phyloP scores from a whole-genome alignment of 306 rosid species.

The Ochetophila trinervis region DNA sequence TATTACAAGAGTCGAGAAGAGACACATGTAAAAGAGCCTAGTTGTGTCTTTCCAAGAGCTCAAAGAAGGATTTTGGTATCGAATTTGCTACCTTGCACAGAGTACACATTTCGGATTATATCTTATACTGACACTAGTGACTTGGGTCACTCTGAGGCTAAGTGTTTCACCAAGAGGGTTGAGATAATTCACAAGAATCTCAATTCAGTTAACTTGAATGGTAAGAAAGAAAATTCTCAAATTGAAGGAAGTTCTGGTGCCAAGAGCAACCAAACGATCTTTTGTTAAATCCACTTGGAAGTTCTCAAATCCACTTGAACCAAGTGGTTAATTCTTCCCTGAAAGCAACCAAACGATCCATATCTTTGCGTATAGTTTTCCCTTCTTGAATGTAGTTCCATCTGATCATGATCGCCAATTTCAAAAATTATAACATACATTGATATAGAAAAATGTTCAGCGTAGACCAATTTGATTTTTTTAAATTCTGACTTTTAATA shows the following conservation, averaged over 20 bases:
- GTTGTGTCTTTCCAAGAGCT: conserved; percentile 72
- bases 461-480: not conserved
- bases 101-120: conserved; percentile 78
- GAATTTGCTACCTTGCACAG: conserved; percentile 84
- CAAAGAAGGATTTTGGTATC: conserved; percentile 90
- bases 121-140: conserved; percentile 72
- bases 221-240: conserved; percentile 54
- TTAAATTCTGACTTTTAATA: too few species aligned
- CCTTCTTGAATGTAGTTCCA: conserved; percentile 40
- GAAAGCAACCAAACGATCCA: conserved; percentile 39
- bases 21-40: conserved; percentile 62
- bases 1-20: conserved; percentile 77
- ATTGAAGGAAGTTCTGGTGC: conserved; percentile 54
- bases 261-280: conserved; percentile 52
- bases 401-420: conserved; percentile 5
- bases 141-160: conserved; percentile 95
- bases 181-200: conserved; percentile 67
- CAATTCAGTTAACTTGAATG: conserved; percentile 31
- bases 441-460: too few species aligned
- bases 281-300: too few species aligned
- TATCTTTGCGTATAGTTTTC: conserved; percentile 24
- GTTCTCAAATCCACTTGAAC: conserved; percentile 54
- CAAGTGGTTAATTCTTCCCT: conserved; percentile 37
- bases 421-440: too few species aligned
- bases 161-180: conserved; percentile 90